Evolutionary conservation across 257 asterid genomes (phyloP).

Genomic region (Salvia rosmarinus): DNA sequence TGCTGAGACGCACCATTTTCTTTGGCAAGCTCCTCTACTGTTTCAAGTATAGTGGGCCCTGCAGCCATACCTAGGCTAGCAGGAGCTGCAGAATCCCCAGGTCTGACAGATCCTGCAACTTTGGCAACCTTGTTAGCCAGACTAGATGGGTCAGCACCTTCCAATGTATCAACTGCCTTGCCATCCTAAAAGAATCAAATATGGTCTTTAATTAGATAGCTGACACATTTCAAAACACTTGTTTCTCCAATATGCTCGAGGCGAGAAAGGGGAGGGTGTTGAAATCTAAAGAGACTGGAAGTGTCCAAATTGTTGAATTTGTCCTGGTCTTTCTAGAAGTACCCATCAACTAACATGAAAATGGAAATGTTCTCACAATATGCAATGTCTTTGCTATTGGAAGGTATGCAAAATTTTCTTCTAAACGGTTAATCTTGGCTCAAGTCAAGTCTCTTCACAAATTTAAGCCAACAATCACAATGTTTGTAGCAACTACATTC

Average conservation of each 20-base stretch:
- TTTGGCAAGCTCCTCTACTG: conserved; percentile 72
- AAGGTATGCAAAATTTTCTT: conserved; percentile 4
- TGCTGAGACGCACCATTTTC: conserved; percentile 50
- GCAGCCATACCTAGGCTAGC: conserved; percentile 99
- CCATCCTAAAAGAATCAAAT: conserved; percentile 65
- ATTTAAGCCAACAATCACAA: not conserved
- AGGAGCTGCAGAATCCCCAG: conserved; percentile 93
- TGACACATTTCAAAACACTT: not conserved
- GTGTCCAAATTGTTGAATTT: conserved; percentile 1
- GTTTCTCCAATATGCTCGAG: not conserved
- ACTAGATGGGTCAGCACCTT: conserved; percentile 97
- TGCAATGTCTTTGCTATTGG: not conserved
- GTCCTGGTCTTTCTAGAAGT: conserved; percentile 4
- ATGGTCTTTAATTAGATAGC: conserved; percentile 7
- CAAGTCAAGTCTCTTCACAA: not conserved
- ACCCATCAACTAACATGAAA: not conserved
- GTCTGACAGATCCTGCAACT: conserved; percentile 72
- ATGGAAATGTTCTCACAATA: conserved; percentile 9
- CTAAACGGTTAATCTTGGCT: conserved; percentile 10
- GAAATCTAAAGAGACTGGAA: not conserved
- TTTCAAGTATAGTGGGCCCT: conserved; percentile 79
- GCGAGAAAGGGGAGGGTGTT: not conserved
- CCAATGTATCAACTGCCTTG: conserved; percentile 75
- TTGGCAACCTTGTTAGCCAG: conserved; percentile 96
- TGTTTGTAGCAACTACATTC: not conserved